Conservation (phyloP, 495 filamentous ascomycete species). For the Pyrenula aspistea region DNA sequence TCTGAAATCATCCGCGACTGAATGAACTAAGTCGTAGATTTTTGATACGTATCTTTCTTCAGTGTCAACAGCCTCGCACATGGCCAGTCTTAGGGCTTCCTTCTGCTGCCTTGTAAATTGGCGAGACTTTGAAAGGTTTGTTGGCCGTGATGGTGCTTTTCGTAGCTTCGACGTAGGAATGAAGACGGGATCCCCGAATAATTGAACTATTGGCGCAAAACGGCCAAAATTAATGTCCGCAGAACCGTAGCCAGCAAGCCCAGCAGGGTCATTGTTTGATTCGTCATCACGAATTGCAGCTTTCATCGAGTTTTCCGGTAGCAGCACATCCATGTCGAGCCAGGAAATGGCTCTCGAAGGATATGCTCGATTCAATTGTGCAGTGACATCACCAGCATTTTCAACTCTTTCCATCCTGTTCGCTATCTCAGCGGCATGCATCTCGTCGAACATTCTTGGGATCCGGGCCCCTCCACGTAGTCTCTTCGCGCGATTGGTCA, state of each 20-base stretch:
- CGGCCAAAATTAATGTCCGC: constrained; percentile 51
- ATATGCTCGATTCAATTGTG: constrained; percentile 57
- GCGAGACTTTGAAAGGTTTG: constrained; percentile 57
- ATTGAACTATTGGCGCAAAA: constrained; percentile 60
- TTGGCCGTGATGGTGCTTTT: constrained; percentile 77
- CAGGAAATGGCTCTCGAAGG: constrained; percentile 67
- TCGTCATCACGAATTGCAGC: constrained; percentile 33
- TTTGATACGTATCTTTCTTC: constrained; percentile 89
- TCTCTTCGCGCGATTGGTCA: constrained; percentile 23
- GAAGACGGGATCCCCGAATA: constrained; percentile 73
- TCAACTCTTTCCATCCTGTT: constrained; percentile 70
- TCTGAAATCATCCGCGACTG: constrained; percentile 61
- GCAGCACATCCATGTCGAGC: constrained; percentile 77
- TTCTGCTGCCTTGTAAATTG: constrained; percentile 72
- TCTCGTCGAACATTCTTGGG: constrained; percentile 69
- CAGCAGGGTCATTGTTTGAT: constrained; percentile 39
- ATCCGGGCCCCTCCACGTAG: constrained; percentile 25
- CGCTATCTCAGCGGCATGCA: constrained; percentile 85
- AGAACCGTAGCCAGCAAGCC: constrained; percentile 22
- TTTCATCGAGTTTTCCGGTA: constrained; percentile 64
- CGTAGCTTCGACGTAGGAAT: constrained; percentile 78
- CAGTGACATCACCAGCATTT: constrained; percentile 56
- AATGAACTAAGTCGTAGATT: constrained; percentile 65
- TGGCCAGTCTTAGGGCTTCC: constrained; percentile 68
- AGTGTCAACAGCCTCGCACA: constrained; percentile 86